These are phyloP conservation scores for Penicillium soppii DNA, from an alignment of 495 filamentous ascomycete species.

Conservation along the genomic window DNA sequence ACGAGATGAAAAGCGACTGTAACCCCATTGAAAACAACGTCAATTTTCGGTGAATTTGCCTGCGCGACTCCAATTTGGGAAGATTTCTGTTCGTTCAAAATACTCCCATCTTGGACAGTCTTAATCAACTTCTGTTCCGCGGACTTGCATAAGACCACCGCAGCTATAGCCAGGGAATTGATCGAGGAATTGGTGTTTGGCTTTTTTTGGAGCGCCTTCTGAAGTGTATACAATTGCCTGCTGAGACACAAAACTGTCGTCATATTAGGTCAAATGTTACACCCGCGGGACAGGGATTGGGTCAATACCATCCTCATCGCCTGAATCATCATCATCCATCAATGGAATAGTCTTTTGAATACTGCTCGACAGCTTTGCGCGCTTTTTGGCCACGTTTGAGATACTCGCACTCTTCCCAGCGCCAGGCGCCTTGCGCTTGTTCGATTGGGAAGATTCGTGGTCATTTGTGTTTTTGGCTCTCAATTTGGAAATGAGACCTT, in stretches of 20 bases:
- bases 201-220: slow-evolving; percentile 32
- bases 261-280: slow-evolving; percentile 1
- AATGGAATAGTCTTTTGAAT: slow-evolving; percentile 12
- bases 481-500: slow-evolving; percentile 23
- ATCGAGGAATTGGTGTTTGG: slow-evolving; percentile 6
- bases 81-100: not conserved
- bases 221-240: slow-evolving; percentile 34
- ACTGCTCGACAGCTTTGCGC: slow-evolving; percentile 18
- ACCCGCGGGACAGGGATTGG: not conserved
- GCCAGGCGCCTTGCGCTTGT: slow-evolving; percentile 28
- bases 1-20: slow-evolving; percentile 26
- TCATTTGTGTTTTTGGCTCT: slow-evolving; percentile 6
- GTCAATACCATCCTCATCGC: not conserved
- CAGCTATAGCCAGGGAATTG: slow-evolving; percentile 18
- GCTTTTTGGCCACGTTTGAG: slow-evolving; percentile 16
- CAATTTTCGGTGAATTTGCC: slow-evolving; percentile 13
- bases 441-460: slow-evolving; percentile 1
- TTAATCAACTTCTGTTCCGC: slow-evolving; percentile 19
- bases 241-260: slow-evolving; percentile 21
- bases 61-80: not conserved
- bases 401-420: slow-evolving; percentile 1
- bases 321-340: not conserved
- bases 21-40: slow-evolving; percentile 16
- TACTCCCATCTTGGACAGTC: slow-evolving; percentile 5
- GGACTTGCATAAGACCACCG: slow-evolving; percentile 28